Evolutionary conservation across 2,329 filamentous ascomycete species (phyloP).

Genomic region (Cladosporium sp.): DNA sequence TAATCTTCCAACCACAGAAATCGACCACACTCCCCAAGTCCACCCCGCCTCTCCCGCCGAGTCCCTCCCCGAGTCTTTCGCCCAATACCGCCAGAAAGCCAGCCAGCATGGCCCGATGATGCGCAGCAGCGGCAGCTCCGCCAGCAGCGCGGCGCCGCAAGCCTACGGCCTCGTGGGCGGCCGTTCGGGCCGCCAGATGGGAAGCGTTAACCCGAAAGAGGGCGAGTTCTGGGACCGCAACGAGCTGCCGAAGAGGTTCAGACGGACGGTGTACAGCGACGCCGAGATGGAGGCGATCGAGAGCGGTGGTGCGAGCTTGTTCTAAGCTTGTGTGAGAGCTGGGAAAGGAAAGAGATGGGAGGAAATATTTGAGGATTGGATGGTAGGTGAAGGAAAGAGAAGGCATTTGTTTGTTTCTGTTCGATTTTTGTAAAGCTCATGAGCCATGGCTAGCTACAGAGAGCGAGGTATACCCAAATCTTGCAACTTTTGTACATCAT

Average conservation of each 20-base stretch:
- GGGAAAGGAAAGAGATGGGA: not conserved
- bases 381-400: too few relatives aligned
- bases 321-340: constrained; percentile 1
- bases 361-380: too few relatives aligned
- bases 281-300: constrained; percentile 95
- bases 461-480: too few relatives aligned
- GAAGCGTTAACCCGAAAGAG: constrained; percentile 63
- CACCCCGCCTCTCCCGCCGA: constrained; percentile 68
- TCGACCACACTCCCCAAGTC: constrained; percentile 69
- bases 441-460: too few relatives aligned
- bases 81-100: constrained; percentile 71
- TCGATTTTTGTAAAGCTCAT: too few relatives aligned
- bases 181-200: constrained; percentile 64
- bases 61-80: constrained; percentile 66
- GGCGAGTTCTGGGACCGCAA: constrained; percentile 85
- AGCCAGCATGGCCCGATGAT: constrained; percentile 66
- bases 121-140: constrained; percentile 12
- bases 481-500: too few relatives aligned
- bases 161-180: constrained; percentile 50
- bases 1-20: constrained; percentile 45
- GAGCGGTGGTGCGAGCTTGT: constrained; percentile 73
- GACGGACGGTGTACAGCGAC: constrained; percentile 65
- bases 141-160: constrained; percentile 12
- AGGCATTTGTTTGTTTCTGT: too few relatives aligned
- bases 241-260: constrained; percentile 82